Base-by-base conservation (phyloP, 139 green algal genomes). In the Ettlia oleoabundans region DNA sequence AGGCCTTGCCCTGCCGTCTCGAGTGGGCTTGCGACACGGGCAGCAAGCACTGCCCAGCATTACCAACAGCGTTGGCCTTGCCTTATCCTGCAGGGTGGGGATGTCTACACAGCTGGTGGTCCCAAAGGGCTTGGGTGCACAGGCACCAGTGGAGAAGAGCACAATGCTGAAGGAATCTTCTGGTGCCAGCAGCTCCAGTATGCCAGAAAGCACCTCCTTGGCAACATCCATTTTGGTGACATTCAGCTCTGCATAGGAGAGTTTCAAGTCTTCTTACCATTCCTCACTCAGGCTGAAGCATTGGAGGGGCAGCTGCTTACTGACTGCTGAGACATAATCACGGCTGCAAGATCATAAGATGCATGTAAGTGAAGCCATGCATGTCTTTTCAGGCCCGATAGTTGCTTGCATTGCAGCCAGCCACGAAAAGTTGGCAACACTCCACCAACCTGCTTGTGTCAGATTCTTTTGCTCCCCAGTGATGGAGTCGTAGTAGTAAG, bases 181-280 rank as follows among this genome's bases (percentile, higher is more conserved):
- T 0, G 52, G 53, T 1, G 3, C 1, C 43, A 87, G 83, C 47
- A 72, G 67, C 24, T 70, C 65, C 30, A 86, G n/a, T 13, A 80
- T 67, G 52, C 83, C 83, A 5, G 35, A 38, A n/a, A 87, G 33
- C 26, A 82, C 77, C 40, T 85, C 78, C 68, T 82, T 82, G 13
- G 83, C 83, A 1, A 87, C 78, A 0, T 87, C 40, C 0, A 87
- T 86, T 53, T 87, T 87, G 30, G 65, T 65, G 21, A 67, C 28
- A 3, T 52, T 35, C 2, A 9, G 2, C 58, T 87, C 76, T 86
- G 76, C 63, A 67, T 33, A 22, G 2, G 22, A 33, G 35, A 53
- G 65, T 42, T 28, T 5, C 33, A 4, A 30, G 66, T 18, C n/a
- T n/a, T n/a, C n/a, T n/a, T n/a, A n/a, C n/a, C 55, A 65, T 9